Base-by-base conservation (phyloP, 305 asterid genomes). In the Caryopteris hybrid region DNA sequence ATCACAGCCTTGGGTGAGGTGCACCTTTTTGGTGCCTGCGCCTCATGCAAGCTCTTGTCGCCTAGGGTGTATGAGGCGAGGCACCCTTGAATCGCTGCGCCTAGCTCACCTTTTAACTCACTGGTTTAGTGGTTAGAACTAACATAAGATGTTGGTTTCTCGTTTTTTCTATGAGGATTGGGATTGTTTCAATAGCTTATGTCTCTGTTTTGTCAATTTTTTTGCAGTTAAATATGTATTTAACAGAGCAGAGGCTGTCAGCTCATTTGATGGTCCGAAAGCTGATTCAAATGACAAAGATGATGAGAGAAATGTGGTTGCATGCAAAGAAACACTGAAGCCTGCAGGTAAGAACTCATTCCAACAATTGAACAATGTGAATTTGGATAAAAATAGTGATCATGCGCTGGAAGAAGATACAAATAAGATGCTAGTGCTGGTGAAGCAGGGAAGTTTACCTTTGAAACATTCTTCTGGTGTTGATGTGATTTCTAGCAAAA, bases 181-280 rank as follows among this genome's bases (percentile, higher is more conserved):
- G 12, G 51, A 47, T 76, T 31, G 62, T 60, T 62, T 73, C 59
- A 61, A 61, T 22, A 54, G 42, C 84, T 88, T 76, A 78, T 59
- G 46, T 50, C 62, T 79, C 69, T 73, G 36, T 22, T 67, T 73
- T 73, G 72, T 69, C 46, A 47, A 80, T 76, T 55, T 76, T 81
- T 84, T 66, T 73, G 64, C 97, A 92, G 98, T 86, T 21, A 70
- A 81, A 58, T 88, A 68, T 81, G 85, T 88, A 54, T 83, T 92
- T 84, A 92, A 92, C 81, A 67, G 76, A 85, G 76, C 64, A 69
- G 78, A 76, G 78, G 74, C 66, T 59, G 69, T 45, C 64, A 64
- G 33, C 54, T 20, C 58, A 43, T 66, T 57, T 64, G 76, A 53
- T 64, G 56, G 72, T 76, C 70, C 77, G 57, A 75, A 73, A 59